Evolutionary conservation across 257 asterid genomes (phyloP).

Genomic region (Ehretia macrophylla): DNA sequence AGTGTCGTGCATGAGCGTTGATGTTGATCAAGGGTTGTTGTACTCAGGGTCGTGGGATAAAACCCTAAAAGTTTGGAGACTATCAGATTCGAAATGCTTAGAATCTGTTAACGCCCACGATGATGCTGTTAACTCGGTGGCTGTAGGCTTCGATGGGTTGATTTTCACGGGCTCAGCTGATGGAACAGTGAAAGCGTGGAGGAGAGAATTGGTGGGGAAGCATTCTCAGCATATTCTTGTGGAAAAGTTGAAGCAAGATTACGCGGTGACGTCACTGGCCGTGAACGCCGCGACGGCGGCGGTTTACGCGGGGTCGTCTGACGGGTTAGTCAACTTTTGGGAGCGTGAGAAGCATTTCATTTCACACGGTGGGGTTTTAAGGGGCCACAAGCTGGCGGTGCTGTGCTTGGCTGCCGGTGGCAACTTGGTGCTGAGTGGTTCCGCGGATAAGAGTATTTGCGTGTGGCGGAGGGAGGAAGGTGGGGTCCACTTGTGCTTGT

Average conservation of each 20-base stretch:
- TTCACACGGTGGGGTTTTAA: slow-evolving; percentile 64
- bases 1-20: slow-evolving; percentile 69
- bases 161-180: slow-evolving; percentile 87
- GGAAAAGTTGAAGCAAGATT: slow-evolving; percentile 59
- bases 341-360: slow-evolving; percentile 53
- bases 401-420: slow-evolving; percentile 68
- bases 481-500: slow-evolving; percentile 55
- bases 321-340: slow-evolving; percentile 89
- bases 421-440: slow-evolving; percentile 67
- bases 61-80: slow-evolving; percentile 76
- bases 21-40: slow-evolving; percentile 42
- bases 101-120: slow-evolving; percentile 72
- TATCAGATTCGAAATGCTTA: slow-evolving; percentile 69
- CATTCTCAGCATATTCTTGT: slow-evolving; percentile 49
- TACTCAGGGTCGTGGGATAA: slow-evolving; percentile 96
- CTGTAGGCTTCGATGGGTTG: slow-evolving; percentile 48
- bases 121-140: slow-evolving; percentile 79
- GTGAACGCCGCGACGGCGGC: slow-evolving; percentile 30
- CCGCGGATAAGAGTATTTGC: slow-evolving; percentile 79
- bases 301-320: slow-evolving; percentile 81
- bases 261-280: slow-evolving; percentile 77
- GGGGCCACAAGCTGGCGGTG: slow-evolving; percentile 89
- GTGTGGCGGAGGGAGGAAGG: slow-evolving; percentile 82
- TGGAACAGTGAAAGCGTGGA: slow-evolving; percentile 90
- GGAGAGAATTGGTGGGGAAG: slow-evolving; percentile 54